These are phyloP conservation scores for Auriculariales sp. DNA, from an alignment of 768 basidiomycete species.

Conservation along the genomic window DNA sequence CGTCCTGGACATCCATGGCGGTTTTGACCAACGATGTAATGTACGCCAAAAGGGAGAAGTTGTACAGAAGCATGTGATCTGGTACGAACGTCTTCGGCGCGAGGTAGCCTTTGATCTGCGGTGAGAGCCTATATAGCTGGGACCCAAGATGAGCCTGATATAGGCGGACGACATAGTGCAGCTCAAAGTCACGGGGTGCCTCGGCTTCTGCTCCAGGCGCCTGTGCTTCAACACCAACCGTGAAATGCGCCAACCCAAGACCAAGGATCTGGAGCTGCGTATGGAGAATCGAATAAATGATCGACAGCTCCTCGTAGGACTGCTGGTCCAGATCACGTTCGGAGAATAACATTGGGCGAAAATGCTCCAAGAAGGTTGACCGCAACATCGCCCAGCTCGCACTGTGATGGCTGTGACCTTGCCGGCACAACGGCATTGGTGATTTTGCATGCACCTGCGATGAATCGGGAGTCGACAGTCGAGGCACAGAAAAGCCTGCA, in stretches of 20 bases:
- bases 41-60: conserved; percentile 52
- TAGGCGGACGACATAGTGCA: conserved; percentile 36
- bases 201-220: conserved; percentile 14
- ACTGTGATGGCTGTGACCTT: conserved; percentile 23
- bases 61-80: conserved; percentile 40
- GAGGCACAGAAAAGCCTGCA: conserved; percentile 50
- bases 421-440: conserved; percentile 23
- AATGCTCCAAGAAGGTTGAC: conserved; percentile 40
- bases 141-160: conserved; percentile 38
- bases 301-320: conserved; percentile 56
- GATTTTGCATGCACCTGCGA: conserved; percentile 11
- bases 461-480: conserved; percentile 45
- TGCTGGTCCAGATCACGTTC: conserved; percentile 30
- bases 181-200: conserved; percentile 38
- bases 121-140: conserved; percentile 29
- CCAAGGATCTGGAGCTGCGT: conserved; percentile 51
- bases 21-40: conserved; percentile 42
- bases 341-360: conserved; percentile 27
- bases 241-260: conserved; percentile 51
- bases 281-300: conserved; percentile 45
- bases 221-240: conserved; percentile 35
- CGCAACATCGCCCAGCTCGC: conserved; percentile 40
- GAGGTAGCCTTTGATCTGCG: conserved; percentile 7
- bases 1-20: conserved; percentile 5
- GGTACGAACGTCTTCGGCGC: conserved; percentile 7